Conservation (phyloP, 768 basidiomycete genomes). For the Suillus occidentalis region DNA sequence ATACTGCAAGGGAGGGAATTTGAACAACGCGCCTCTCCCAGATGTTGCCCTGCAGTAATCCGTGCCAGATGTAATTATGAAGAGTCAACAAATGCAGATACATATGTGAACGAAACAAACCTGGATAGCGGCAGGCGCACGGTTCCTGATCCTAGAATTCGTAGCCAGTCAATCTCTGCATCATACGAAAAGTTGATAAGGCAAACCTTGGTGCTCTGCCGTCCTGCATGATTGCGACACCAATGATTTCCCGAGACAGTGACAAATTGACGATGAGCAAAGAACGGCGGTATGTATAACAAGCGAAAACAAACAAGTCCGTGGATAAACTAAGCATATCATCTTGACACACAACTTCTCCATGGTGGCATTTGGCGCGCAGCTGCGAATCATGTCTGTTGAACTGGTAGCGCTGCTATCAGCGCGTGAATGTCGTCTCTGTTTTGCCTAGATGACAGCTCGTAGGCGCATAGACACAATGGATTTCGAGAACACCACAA, state of each 20-base stretch:
- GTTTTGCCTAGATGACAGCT: constrained; percentile 28
- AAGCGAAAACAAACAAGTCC: neutral
- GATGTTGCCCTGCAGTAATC: constrained; percentile 98
- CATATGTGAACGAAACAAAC: constrained; percentile 40
- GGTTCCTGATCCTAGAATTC: constrained; percentile 81
- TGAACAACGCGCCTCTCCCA: constrained; percentile 71
- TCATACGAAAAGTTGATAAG: neutral
- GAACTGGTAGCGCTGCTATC: neutral
- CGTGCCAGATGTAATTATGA: constrained; percentile 35
- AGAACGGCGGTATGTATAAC: neutral
- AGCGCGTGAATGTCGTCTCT: neutral
- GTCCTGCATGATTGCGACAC: constrained; percentile 61
- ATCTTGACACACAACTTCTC: too few species aligned
- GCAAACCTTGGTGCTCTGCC: constrained; percentile 73
- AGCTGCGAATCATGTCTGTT: too few species aligned
- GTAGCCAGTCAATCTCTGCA: constrained; percentile 10
- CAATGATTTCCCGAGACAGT: neutral
- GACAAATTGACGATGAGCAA: neutral
- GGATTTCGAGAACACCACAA: constrained; percentile 98
- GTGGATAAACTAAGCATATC: too few species aligned
- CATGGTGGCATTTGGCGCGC: too few species aligned
- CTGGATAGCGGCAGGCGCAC: constrained; percentile 92
- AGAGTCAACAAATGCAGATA: constrained; percentile 1
- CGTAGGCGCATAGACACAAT: constrained; percentile 96
- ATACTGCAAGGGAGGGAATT: neutral